Conservation (phyloP, 2,329 filamentous ascomycete genomes). For the Alternaria infectoria region DNA sequence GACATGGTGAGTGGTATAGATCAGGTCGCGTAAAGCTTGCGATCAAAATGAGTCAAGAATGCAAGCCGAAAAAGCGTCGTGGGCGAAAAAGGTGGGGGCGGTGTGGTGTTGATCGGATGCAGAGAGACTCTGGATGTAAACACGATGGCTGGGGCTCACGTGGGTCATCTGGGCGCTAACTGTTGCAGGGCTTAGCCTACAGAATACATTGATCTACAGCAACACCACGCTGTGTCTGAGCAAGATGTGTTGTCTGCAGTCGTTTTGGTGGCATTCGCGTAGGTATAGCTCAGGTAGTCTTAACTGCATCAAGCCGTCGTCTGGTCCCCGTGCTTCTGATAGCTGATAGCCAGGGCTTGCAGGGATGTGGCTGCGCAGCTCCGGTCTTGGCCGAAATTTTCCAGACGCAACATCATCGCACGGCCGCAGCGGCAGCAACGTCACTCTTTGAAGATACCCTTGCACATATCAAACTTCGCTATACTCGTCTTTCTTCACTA, state of each 20-base stretch:
- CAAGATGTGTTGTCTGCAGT: background rate
- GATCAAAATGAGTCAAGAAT: conserved; percentile 45
- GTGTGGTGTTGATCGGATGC: conserved; percentile 30
- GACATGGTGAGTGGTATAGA: conserved; percentile 61
- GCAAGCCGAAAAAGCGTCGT: conserved; percentile 21
- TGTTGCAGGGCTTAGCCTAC: conserved; percentile 3
- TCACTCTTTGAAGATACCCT: conserved; percentile 26
- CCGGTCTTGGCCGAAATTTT: conserved; percentile 43
- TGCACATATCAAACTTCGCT: background rate
- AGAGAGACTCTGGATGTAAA: conserved; percentile 28
- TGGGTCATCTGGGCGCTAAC: conserved; percentile 21
- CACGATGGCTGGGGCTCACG: conserved; percentile 29
- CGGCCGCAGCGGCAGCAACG: conserved; percentile 24
- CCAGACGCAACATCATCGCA: conserved; percentile 21
- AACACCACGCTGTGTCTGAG: background rate
- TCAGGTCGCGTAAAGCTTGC: conserved; percentile 57
- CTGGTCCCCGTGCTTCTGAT: conserved; percentile 22
- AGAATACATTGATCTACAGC: conserved; percentile 1
- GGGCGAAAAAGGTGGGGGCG: conserved; percentile 18
- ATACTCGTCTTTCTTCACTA: background rate
- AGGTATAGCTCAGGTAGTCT: background rate
- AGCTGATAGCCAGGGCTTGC: conserved; percentile 10
- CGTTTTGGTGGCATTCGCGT: background rate
- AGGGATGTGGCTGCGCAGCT: conserved; percentile 15
- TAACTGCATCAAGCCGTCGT: conserved; percentile 12